phyloP scores from a whole-genome alignment of 768 basidiomycete species.

The Macrolepiota albuminosa region DNA sequence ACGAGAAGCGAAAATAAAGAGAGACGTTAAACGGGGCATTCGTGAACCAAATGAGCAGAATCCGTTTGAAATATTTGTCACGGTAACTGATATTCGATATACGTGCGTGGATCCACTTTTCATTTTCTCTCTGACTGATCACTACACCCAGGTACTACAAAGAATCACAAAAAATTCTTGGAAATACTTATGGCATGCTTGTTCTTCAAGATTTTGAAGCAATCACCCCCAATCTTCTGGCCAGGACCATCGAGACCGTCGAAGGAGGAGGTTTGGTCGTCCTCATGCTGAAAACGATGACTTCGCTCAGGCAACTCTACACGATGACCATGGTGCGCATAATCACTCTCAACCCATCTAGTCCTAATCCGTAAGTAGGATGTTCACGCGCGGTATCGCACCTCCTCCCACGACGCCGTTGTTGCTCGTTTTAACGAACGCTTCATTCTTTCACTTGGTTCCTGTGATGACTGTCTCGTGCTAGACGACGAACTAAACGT shows the following conservation, averaged over 20 bases:
- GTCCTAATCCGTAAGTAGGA: conserved; percentile 49
- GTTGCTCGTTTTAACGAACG: conserved; percentile 98
- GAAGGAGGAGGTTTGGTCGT: conserved; percentile 93
- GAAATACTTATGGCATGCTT: conserved; percentile 97
- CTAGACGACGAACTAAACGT: conserved; percentile 98
- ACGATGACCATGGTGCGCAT: conserved; percentile 72
- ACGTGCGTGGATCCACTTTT: conserved; percentile 49
- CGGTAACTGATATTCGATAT: conserved; percentile 98
- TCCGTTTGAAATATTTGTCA: conserved; percentile 97
- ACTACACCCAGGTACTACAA: conserved; percentile 13
- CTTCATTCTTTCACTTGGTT: conserved; percentile 94
- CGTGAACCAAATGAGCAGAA: conserved; percentile 93
- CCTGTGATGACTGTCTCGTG: conserved; percentile 88
- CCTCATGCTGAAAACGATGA: conserved; percentile 91
- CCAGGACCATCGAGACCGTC: conserved; percentile 96
- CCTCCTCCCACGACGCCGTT: conserved; percentile 83
- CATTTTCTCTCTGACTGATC: background rate
- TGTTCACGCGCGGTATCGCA: conserved; percentile 92
- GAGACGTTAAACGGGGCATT: conserved; percentile 91
- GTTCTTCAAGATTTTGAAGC: conserved; percentile 98
- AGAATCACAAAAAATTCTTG: conserved; percentile 41
- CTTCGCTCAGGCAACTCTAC: conserved; percentile 86
- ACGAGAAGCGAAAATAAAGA: conserved; percentile 93
- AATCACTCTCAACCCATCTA: background rate
- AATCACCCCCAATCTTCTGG: conserved; percentile 94